Conservation (phyloP, 768 basidiomycete genomes). For the Podaxis mareebaensis region DNA sequence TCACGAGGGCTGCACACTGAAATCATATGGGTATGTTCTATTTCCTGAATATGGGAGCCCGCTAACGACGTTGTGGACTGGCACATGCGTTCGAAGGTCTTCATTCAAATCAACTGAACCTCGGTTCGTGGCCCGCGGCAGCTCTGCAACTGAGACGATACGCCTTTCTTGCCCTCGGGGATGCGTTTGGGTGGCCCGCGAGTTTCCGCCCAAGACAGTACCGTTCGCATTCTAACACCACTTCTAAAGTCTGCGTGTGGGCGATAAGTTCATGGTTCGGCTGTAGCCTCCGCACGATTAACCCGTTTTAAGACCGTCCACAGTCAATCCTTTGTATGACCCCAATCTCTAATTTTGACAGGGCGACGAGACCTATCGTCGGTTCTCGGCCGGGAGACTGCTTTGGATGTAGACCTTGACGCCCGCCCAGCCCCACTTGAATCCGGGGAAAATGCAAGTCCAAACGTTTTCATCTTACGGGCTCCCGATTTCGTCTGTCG, state of each 20-base stretch:
- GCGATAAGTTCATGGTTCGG: neutral
- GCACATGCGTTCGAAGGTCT: neutral
- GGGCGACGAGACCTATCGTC: neutral
- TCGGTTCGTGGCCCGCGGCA: neutral
- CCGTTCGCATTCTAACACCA: neutral
- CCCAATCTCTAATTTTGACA: neutral
- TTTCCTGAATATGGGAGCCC: neutral
- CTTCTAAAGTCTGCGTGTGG: neutral
- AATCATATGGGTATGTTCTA: neutral
- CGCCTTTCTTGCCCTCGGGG: neutral
- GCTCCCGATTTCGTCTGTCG: neutral
- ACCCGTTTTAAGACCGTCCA: neutral
- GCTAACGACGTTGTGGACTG: neutral
- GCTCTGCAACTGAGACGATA: too few relatives aligned
- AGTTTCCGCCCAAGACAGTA: neutral
- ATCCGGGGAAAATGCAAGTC: neutral
- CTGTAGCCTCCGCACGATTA: neutral
- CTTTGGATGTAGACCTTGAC: neutral
- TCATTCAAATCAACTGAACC: neutral
- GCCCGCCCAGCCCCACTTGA: neutral
- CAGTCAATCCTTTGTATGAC: neutral
- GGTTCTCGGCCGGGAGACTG: neutral
- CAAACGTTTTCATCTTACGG: neutral
- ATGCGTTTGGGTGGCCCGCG: neutral
- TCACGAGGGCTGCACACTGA: neutral